These are phyloP conservation scores for Stephania japonica DNA, from an alignment of 164 flowering plant species.

Conservation along the genomic window DNA sequence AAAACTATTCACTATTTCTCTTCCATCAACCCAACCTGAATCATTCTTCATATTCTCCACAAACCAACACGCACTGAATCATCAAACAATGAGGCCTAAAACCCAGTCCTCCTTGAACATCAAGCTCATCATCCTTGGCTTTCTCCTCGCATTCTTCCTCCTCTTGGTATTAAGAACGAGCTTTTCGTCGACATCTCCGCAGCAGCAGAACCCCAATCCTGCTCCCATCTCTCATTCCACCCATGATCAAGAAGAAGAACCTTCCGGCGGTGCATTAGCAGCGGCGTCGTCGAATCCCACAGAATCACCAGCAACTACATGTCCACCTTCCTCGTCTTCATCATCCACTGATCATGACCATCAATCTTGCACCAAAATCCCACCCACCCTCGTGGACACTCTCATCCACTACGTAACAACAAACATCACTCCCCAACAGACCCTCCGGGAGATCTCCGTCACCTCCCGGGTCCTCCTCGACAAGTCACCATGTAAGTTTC, in stretches of 20 bases:
- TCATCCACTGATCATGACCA: too few species aligned
- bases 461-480: conserved; percentile 34
- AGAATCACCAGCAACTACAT: conserved; percentile 13
- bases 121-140: conserved; percentile 36
- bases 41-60: not conserved
- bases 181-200: conserved; percentile 30
- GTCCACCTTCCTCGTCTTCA: conserved; percentile 20
- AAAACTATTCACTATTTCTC: conserved; percentile 6
- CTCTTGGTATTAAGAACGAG: conserved; percentile 41
- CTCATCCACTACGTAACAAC: conserved; percentile 63
- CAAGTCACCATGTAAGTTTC: conserved; percentile 86
- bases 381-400: conserved; percentile 39
- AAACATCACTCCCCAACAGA: conserved; percentile 68
- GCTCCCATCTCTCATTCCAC: too few species aligned
- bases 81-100: conserved; percentile 34
- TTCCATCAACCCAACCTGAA: not conserved
- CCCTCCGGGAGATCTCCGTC: conserved; percentile 54
- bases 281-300: conserved; percentile 13
- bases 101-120: conserved; percentile 25
- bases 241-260: too few species aligned
- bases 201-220: not conserved
- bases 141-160: conserved; percentile 38
- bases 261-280: not conserved
- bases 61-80: not conserved
- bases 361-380: conserved; percentile 46